phyloP scores from a whole-genome alignment of 1,284 basidiomycete genomes.

The Cryptococcus maquisensis region DNA sequence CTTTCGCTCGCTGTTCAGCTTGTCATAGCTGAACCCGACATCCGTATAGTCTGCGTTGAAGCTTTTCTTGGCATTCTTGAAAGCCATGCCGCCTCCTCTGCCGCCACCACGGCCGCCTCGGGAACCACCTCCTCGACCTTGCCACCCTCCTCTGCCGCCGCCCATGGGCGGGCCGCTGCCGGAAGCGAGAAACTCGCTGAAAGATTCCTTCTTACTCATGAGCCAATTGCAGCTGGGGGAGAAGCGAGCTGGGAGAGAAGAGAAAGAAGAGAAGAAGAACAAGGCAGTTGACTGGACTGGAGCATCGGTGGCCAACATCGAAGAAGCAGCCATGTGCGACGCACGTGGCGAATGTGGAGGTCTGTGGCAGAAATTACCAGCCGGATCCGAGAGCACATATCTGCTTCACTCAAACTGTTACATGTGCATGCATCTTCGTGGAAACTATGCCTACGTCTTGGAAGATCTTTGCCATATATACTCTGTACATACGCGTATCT shows the following conservation, averaged over 20 bases:
- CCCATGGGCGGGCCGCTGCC: conserved; percentile 22
- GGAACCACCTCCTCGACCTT: conserved; percentile 19
- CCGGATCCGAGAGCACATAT: too few relatives aligned
- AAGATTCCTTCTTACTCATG: conserved; percentile 16
- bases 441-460: too few relatives aligned
- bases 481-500: too few relatives aligned
- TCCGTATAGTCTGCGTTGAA: conserved; percentile 40
- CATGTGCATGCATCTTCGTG: too few relatives aligned
- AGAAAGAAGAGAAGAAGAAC: background rate
- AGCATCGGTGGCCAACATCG: background rate
- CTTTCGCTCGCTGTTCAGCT: conserved; percentile 28
- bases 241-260: background rate
- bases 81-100: conserved; percentile 10
- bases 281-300: background rate
- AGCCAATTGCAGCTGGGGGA: background rate
- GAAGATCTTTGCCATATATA: too few relatives aligned
- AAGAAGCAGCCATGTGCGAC: too few relatives aligned
- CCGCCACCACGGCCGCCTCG: conserved; percentile 18
- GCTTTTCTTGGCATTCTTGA: conserved; percentile 12
- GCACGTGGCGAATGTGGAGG: too few relatives aligned
- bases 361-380: too few relatives aligned
- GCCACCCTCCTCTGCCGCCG: conserved; percentile 26
- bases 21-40: conserved; percentile 40
- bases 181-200: conserved; percentile 37
- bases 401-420: too few relatives aligned